phyloP scores from a whole-genome alignment of 345 rosid genomes.

The Lumnitzera racemosa region DNA sequence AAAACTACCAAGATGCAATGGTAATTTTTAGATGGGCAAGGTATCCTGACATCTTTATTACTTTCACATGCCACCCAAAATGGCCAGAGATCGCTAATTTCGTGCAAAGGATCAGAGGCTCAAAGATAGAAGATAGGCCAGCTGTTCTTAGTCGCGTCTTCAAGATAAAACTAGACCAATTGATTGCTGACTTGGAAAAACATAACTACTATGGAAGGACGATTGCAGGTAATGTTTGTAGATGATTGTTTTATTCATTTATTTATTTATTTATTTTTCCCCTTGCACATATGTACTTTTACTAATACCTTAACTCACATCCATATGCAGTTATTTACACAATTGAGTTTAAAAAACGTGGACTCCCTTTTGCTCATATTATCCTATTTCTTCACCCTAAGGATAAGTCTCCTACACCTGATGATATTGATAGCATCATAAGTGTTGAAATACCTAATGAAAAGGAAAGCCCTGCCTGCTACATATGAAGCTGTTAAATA shows the following conservation, averaged over 20 bases:
- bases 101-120: neutral
- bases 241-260: neutral
- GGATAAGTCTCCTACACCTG: neutral
- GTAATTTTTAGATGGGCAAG: conserved; percentile 7
- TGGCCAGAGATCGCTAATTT: conserved; percentile 6
- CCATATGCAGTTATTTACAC: neutral
- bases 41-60: conserved; percentile 7
- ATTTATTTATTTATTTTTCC: no score
- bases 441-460: neutral
- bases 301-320: neutral
- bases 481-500: neutral
- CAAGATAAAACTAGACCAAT: neutral
- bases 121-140: neutral
- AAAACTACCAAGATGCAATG: conserved; percentile 19
- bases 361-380: conserved; percentile 5
- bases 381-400: neutral
- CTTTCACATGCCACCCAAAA: conserved; percentile 11
- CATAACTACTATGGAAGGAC: neutral
- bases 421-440: neutral
- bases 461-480: neutral
- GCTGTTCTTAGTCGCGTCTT: neutral
- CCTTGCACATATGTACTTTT: neutral
- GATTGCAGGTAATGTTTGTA: neutral
- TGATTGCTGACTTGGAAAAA: neutral
- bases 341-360: conserved; percentile 1